Evolutionary conservation across 306 rosid species (phyloP), one percentile per base, ranked within the genome.

Genomic region (Elaeagnus macrophylla): DNA sequence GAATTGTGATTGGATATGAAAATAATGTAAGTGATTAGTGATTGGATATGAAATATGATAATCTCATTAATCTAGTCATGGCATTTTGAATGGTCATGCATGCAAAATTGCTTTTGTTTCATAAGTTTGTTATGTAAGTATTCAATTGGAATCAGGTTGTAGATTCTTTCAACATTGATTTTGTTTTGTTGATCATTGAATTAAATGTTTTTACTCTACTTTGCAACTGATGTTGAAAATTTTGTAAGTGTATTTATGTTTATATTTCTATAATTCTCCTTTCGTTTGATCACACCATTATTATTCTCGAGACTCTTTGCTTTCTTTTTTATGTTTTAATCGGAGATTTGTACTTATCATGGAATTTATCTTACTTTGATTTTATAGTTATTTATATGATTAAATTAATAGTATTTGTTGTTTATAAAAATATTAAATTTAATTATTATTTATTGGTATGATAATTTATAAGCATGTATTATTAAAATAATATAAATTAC

Each of bases 171-270:
- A 13, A 48, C 13, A 20, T 20, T 20, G 3, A 20, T 20, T 5
- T 40, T 43, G 53, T 49, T 66, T 25, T 46, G 54, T 63, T 58
- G 63, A 74, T 46, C 47, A 8, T 57, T 67, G 20, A 49, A 57
- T 48, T 56, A 68, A 42, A 0, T 55, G 16, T 43, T 61, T 44
- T 49, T 39, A 41, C 54, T 44, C 0, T 8, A 44, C 19, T 66
- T 56, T 51, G 61, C 51, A 58, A 45, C 70, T 63, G 71, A 66
- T 48, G 57, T 63, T 51, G 56, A 51, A 59, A 55, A 68, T 60
- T 58, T 52, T 6, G 41, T 18, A 42, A 53, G 41, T 18, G 19
- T 44, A 7, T 16, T 37, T 69, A 19, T 60, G 49, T 72, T 35
- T 58, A 32, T 55, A 68, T 54, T 66, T 48, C 32, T 20, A 4